phyloP scores from a whole-genome alignment of 75 land plant genomes.

The Adiantum capillusveneris region DNA sequence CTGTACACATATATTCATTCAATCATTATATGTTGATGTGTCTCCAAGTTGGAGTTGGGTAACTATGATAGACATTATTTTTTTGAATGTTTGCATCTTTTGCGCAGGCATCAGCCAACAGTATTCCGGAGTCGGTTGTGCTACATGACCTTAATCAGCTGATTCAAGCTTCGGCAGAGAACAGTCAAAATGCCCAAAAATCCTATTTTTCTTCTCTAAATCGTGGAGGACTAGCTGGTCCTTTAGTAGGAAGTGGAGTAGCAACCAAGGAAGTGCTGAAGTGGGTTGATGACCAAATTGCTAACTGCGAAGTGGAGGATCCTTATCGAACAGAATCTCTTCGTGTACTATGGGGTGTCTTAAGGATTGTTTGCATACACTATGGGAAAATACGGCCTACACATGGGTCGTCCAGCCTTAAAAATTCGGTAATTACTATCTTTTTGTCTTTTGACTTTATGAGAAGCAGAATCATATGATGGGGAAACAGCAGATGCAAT shows the following conservation, averaged over 20 bases:
- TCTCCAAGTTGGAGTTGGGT: too few relatives aligned
- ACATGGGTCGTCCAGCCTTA: conserved; percentile 32
- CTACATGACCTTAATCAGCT: conserved; percentile 2
- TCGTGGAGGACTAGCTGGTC: conserved; percentile 59
- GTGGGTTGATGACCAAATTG: conserved; percentile 81
- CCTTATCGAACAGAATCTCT: conserved; percentile 27
- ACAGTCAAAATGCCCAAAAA: conserved; percentile 1
- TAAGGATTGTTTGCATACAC: conserved; percentile 75
- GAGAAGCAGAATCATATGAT: too few relatives aligned
- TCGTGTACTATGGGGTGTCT: conserved; percentile 59
- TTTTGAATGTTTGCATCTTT: too few relatives aligned
- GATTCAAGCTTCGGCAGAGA: conserved; percentile 9
- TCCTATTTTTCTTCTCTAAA: conserved; percentile 41
- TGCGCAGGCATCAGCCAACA: not conserved
- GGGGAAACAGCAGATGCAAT: too few relatives aligned
- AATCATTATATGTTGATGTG: too few relatives aligned
- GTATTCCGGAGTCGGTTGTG: not conserved
- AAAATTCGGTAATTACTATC: not conserved
- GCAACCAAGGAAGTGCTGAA: conserved; percentile 70
- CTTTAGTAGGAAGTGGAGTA: conserved; percentile 71
- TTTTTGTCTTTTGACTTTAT: too few relatives aligned
- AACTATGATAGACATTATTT: too few relatives aligned
- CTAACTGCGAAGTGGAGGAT: conserved; percentile 32
- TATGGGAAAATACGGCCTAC: conserved; percentile 90
- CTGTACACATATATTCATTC: too few relatives aligned